These are phyloP conservation scores for Arthrinium puccinioides DNA, from an alignment of 2,329 filamentous ascomycete genomes.

Conservation along the genomic window DNA sequence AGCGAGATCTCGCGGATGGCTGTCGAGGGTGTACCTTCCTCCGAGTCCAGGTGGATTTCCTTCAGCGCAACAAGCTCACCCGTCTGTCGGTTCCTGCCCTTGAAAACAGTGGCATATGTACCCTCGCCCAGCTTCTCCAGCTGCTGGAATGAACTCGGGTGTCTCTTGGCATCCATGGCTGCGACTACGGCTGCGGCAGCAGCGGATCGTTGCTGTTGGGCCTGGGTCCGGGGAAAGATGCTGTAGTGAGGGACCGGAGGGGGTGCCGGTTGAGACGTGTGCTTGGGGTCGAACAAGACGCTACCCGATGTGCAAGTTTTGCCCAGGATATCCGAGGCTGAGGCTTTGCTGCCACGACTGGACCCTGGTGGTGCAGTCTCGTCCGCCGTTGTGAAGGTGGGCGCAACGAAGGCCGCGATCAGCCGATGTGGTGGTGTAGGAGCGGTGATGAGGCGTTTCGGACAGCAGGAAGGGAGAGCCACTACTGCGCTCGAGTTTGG, in stretches of 20 bases:
- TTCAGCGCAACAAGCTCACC: conserved; percentile 95
- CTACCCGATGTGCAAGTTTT: conserved; percentile 28
- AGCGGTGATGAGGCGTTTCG: too few relatives aligned
- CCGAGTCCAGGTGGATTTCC: conserved; percentile 96
- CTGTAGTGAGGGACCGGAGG: conserved; percentile 20
- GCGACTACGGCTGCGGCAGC: too few relatives aligned
- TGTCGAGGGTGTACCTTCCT: conserved; percentile 94
- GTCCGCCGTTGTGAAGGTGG: conserved; percentile 3
- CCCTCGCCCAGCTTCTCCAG: conserved; percentile 98
- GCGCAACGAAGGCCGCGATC: too few relatives aligned
- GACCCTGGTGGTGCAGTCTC: not conserved
- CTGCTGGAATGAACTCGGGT: conserved; percentile 98
- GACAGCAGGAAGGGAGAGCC: too few relatives aligned
- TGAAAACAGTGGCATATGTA: conserved; percentile 98
- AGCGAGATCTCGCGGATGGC: conserved; percentile 97
- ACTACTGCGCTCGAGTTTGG: too few relatives aligned
- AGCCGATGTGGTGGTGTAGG: too few relatives aligned
- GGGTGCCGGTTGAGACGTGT: conserved; percentile 25
- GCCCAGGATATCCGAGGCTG: conserved; percentile 14
- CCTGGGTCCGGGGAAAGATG: conserved; percentile 11
- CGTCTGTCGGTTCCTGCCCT: conserved; percentile 93
- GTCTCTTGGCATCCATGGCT: conserved; percentile 84
- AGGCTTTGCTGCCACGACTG: conserved; percentile 2
- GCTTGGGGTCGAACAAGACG: conserved; percentile 30
- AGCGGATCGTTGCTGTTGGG: conserved; percentile 4